Evolutionary conservation across 306 rosid species (phyloP).

Genomic region (Inga laurina): DNA sequence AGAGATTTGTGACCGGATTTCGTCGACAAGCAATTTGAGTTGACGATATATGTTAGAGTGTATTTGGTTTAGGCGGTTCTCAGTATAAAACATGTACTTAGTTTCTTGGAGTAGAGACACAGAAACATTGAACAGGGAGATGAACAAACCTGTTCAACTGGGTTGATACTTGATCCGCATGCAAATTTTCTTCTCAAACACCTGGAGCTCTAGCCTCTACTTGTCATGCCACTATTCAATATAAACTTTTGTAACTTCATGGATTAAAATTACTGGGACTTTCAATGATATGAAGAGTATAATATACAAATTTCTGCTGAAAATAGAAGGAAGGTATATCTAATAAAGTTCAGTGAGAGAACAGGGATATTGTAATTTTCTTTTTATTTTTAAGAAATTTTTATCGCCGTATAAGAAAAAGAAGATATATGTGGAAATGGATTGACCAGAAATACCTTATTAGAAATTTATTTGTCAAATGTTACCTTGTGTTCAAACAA

Average conservation of each 20-base stretch:
- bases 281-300: neutral
- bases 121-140: neutral
- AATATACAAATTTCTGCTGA: neutral
- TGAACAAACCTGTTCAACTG: neutral
- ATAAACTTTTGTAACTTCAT: neutral
- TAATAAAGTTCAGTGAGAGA: too few species aligned
- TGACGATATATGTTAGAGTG: neutral
- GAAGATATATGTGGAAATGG: too few species aligned
- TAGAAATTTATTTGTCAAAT: too few species aligned
- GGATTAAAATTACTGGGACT: neutral
- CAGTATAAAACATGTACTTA: neutral
- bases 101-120: neutral
- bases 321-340: neutral
- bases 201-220: neutral
- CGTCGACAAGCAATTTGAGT: slow-evolving; percentile 34
- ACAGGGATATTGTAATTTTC: too few species aligned
- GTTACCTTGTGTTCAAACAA: too few species aligned
- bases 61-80: neutral
- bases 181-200: neutral
- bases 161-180: neutral
- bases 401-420: too few species aligned
- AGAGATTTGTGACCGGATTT: slow-evolving; percentile 80
- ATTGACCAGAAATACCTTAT: too few species aligned
- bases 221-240: neutral
- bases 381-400: too few species aligned